Percentiles rank a stretch among this genome's conserved stretches.
These are phyloP conservation scores for Stellera chamaejasme DNA, from an alignment of 345 rosid species.

Conservation along the genomic window DNA sequence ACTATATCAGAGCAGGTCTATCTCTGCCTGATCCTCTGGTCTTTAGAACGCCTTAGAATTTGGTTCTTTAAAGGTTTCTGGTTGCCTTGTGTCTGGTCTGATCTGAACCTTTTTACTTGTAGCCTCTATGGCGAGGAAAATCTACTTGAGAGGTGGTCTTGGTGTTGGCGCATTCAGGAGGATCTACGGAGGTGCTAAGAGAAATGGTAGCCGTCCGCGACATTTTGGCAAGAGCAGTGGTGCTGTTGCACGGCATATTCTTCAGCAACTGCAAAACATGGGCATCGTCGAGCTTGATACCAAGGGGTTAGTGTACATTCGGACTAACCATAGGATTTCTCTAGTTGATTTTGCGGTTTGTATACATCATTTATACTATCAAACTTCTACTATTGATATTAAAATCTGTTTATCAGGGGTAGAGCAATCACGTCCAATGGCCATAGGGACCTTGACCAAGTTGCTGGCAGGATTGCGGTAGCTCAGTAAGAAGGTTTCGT, in stretches of 20 bases:
- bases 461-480: slow-evolving; percentile 65
- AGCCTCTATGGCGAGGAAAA: slow-evolving; percentile 95
- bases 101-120: neutral
- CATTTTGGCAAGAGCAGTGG: slow-evolving; percentile 85
- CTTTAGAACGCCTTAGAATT: too few relatives aligned
- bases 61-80: neutral
- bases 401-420: slow-evolving; percentile 37
- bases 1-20: slow-evolving; percentile 67
- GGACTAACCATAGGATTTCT: too few relatives aligned
- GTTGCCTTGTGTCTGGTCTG: too few relatives aligned
- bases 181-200: slow-evolving; percentile 29
- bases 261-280: slow-evolving; percentile 14
- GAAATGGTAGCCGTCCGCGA: slow-evolving; percentile 9
- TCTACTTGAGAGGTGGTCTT: slow-evolving; percentile 79
- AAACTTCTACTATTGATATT: too few relatives aligned
- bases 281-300: slow-evolving; percentile 10
- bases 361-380: too few relatives aligned
- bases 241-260: slow-evolving; percentile 49
- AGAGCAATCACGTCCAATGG: slow-evolving; percentile 83
- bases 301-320: slow-evolving; percentile 1
- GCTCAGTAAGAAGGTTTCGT: slow-evolving; percentile 20
- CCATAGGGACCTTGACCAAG: slow-evolving; percentile 87
- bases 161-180: slow-evolving; percentile 86
- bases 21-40: neutral
- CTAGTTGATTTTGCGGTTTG: too few relatives aligned